Percentiles rank a stretch among this genome's conserved stretches.
Conservation (phyloP, 2,329 filamentous ascomycete genomes). For the Macroventuria anomochaeta region DNA sequence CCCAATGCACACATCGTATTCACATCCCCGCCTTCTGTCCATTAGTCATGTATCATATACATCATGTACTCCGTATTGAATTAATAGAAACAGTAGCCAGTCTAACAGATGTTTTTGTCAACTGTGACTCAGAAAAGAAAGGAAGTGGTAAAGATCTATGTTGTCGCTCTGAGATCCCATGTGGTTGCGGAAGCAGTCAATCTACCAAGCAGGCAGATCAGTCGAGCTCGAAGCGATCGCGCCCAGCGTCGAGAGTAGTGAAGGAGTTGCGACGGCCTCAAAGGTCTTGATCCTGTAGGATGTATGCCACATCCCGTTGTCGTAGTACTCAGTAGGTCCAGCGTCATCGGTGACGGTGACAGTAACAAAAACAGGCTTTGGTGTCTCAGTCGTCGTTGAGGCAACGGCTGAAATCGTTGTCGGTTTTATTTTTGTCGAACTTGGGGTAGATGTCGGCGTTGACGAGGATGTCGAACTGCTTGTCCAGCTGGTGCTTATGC, state of each 20-base stretch:
- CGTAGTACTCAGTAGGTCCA: constrained; percentile 50
- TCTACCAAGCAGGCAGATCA: constrained; percentile 16
- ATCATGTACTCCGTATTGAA: not conserved
- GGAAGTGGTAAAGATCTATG: not conserved
- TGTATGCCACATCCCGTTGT: constrained; percentile 56
- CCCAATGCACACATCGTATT: constrained; percentile 19
- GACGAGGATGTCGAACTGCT: constrained; percentile 16
- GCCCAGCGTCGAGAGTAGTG: constrained; percentile 4
- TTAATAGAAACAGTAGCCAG: not conserved
- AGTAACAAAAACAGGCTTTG: constrained; percentile 38
- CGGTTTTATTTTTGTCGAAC: constrained; percentile 17
- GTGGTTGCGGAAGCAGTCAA: not conserved
- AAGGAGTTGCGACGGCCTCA: constrained; percentile 17
- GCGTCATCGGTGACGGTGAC: constrained; percentile 36
- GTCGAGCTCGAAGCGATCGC: constrained; percentile 8
- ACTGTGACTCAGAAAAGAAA: not conserved
- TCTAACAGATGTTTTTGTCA: not conserved
- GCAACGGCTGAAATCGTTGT: constrained; percentile 9
- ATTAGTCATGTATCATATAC: constrained; percentile 18
- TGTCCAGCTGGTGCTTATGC: constrained; percentile 19
- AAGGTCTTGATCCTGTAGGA: constrained; percentile 49
- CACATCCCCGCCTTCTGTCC: constrained; percentile 1
- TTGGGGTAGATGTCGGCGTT: constrained; percentile 16
- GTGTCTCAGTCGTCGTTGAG: constrained; percentile 24
- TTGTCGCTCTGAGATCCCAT: not conserved